Evolutionary conservation across 768 basidiomycete species (phyloP), one percentile per base, ranked within the genome.

Genomic region (Collybia sp.): DNA sequence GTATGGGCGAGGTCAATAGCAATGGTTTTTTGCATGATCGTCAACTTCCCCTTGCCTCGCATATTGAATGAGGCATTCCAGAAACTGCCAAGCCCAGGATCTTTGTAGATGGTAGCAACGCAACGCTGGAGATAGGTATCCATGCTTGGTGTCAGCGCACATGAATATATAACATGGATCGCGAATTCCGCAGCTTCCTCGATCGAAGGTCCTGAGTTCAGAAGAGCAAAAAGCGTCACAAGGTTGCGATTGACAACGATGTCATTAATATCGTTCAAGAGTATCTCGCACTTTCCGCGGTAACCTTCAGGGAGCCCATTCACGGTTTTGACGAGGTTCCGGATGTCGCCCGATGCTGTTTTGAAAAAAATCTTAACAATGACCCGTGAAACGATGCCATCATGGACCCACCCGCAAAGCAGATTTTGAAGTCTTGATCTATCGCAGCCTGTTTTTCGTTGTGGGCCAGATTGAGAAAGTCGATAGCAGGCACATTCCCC

Each of bases 151-250:
- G 61, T 56, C 32, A 67, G 54, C n/a, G 53, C 53, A 18, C 61
- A 53, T 19, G 65, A 67, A 45, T 66, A 67, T 62, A 65, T 61
- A n/a, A 67, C 48, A 47, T 67, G 65, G 2, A 59, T 47, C 13
- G 59, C 55, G 30, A 65, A 49, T 46, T 65, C 65, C 11, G 62
- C 63, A 2, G 62, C 65, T 46, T 62, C 59, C 34, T 64, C 60
- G 12, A 54, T 30, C 2, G 51, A 39, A 20, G 53, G 46, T 12
- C 57, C 55, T 17, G 52, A 51, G 38, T 49, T 56, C 31, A 64
- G 52, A 15, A 65, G 55, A 5, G 60, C 56, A 44, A 56, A 57
- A 5, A 67, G 50, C 6, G 59, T 46, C 31, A 62, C 43, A 12
- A 61, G 38, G 37, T 61, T 62, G 15, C 53, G 53, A 30, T 52